Conservation (phyloP, 2,329 filamentous ascomycete genomes). For the Fusarium sp. region DNA sequence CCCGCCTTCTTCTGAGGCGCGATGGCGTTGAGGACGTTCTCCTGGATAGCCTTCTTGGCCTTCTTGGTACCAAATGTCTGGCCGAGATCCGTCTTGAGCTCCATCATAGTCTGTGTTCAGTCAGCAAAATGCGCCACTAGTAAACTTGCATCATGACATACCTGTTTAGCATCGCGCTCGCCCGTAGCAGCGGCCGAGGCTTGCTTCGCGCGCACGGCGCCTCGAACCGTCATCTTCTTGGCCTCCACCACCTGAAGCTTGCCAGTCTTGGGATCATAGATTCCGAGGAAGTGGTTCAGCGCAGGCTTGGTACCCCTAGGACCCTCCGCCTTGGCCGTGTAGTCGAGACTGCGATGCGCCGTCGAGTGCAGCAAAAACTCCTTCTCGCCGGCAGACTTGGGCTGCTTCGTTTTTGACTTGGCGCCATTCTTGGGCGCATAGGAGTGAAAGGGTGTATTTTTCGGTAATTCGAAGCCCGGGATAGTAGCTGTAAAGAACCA, state of each 20-base stretch:
- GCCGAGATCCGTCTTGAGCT: slow-evolving; percentile 76
- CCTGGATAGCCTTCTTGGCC: slow-evolving; percentile 80
- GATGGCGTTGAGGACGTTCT: slow-evolving; percentile 79
- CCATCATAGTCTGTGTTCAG: slow-evolving; percentile 63
- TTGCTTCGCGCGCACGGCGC: slow-evolving; percentile 67
- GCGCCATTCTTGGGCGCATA: slow-evolving; percentile 57
- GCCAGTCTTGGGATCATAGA: slow-evolving; percentile 71
- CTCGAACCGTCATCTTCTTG: slow-evolving; percentile 72
- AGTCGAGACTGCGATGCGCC: slow-evolving; percentile 68
- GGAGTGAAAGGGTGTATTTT: slow-evolving; percentile 58
- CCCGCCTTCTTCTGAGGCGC: slow-evolving; percentile 52
- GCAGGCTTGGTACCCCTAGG: slow-evolving; percentile 49
- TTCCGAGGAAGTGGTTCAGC: slow-evolving; percentile 73
- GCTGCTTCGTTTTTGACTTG: slow-evolving; percentile 52
- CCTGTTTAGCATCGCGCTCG: slow-evolving; percentile 46
- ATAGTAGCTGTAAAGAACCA: slow-evolving; percentile 47
- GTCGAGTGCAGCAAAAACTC: slow-evolving; percentile 70
- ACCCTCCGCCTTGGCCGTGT: slow-evolving; percentile 65
- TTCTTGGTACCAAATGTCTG: slow-evolving; percentile 88
- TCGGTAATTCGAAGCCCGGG: slow-evolving; percentile 52
- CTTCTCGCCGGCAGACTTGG: slow-evolving; percentile 54
- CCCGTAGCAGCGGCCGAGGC: slow-evolving; percentile 60
- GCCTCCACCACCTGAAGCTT: slow-evolving; percentile 71
- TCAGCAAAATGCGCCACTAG: slow-evolving; percentile 35
- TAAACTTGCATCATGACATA: slow-evolving; percentile 10